phyloP scores from a whole-genome alignment of 495 filamentous ascomycete genomes.

The Poronia punctata region DNA sequence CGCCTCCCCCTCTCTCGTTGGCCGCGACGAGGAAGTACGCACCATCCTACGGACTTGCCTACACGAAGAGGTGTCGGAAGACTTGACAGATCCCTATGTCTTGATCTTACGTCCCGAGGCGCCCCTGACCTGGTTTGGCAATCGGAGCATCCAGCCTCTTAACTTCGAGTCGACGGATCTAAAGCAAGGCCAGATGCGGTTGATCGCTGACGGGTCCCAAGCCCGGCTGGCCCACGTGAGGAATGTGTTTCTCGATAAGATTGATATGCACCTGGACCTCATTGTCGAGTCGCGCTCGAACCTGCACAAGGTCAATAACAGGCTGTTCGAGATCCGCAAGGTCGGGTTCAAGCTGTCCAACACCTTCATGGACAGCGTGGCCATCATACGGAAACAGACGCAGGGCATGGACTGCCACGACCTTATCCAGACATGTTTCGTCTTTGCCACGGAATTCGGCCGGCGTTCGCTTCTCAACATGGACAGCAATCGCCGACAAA shows the following conservation, averaged over 20 bases:
- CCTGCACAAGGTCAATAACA: conserved; percentile 80
- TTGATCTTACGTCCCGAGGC: conserved; percentile 78
- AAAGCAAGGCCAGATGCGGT: conserved; percentile 76
- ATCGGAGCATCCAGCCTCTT: conserved; percentile 59
- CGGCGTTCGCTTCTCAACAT: conserved; percentile 89
- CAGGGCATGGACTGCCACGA: conserved; percentile 84
- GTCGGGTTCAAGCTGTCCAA: conserved; percentile 96
- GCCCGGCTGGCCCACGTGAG: conserved; percentile 71
- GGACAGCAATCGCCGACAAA: conserved; percentile 83
- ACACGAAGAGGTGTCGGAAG: conserved; percentile 67
- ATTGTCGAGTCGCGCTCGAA: conserved; percentile 90
- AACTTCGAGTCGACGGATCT: conserved; percentile 77
- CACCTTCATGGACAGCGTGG: conserved; percentile 98
- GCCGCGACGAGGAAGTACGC: conserved; percentile 70
- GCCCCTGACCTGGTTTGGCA: conserved; percentile 75
- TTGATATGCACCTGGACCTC: conserved; percentile 75
- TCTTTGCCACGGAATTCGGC: conserved; percentile 96
- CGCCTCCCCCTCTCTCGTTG: conserved; percentile 70
- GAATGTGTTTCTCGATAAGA: conserved; percentile 63
- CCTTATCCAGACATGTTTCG: conserved; percentile 96
- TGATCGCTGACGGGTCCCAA: conserved; percentile 84
- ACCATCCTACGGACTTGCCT: conserved; percentile 83
- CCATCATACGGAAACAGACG: conserved; percentile 80
- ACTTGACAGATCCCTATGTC: conserved; percentile 71
- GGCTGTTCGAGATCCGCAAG: conserved; percentile 91